Conservation (phyloP, 2,329 filamentous ascomycete species). For the Epichloe baconii region DNA sequence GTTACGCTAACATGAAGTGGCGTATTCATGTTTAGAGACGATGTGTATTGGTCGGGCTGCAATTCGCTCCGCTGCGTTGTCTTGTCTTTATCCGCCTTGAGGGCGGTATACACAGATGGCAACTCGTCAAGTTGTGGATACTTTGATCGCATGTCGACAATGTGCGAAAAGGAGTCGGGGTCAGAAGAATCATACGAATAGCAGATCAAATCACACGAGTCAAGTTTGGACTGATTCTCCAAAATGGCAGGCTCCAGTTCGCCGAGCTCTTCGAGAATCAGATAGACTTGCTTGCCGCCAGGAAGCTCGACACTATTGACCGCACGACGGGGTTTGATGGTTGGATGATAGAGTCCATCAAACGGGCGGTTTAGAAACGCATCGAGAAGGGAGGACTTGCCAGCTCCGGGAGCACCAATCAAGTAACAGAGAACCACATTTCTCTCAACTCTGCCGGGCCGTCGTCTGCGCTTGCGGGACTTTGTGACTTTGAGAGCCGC, state of each 20-base stretch:
- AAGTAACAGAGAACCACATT: conserved; percentile 94
- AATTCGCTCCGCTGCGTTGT: conserved; percentile 86
- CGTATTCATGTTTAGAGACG: conserved; percentile 71
- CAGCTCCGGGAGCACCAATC: conserved; percentile 70
- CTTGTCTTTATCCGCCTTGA: conserved; percentile 93
- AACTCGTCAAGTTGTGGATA: conserved; percentile 79
- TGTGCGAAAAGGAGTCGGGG: conserved; percentile 87
- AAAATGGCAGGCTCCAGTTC: conserved; percentile 91
- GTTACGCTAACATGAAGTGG: conserved; percentile 90
- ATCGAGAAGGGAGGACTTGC: conserved; percentile 84
- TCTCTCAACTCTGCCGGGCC: conserved; percentile 75
- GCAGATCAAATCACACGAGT: conserved; percentile 86
- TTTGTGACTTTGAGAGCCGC: conserved; percentile 87
- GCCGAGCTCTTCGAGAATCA: conserved; percentile 89
- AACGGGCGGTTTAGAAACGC: conserved; percentile 86
- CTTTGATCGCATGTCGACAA: conserved; percentile 65
- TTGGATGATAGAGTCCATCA: conserved; percentile 72
- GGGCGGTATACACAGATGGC: conserved; percentile 78
- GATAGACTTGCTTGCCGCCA: conserved; percentile 91
- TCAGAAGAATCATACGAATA: conserved; percentile 96
- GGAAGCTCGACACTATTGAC: conserved; percentile 95
- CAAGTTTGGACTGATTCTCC: conserved; percentile 80
- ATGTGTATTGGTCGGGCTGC: conserved; percentile 87
- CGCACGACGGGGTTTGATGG: conserved; percentile 83
- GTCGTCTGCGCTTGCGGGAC: conserved; percentile 69